Percentiles rank a stretch among this genome's conserved stretches.
These are phyloP conservation scores for Trypanosoma caninum DNA, from an alignment of 208 protist species.

Conservation along the genomic window DNA sequence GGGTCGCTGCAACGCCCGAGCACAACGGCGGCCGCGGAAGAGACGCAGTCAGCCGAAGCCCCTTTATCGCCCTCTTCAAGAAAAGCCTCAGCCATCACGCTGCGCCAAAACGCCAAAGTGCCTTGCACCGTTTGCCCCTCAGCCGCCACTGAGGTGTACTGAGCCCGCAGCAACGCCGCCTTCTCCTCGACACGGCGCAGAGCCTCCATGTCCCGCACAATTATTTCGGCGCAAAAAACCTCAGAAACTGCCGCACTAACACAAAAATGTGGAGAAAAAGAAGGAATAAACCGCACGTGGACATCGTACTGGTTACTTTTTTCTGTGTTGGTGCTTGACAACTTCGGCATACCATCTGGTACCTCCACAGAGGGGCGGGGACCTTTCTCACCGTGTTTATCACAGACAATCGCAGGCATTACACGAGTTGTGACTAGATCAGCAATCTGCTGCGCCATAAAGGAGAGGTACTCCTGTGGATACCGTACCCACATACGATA, in stretches of 20 bases:
- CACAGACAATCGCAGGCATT: slow-evolving; percentile 3
- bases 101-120: slow-evolving; percentile 58
- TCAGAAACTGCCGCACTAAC: neutral
- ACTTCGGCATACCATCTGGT: slow-evolving; percentile 7
- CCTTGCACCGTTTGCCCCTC: slow-evolving; percentile 60
- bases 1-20: neutral
- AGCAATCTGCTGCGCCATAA: slow-evolving; percentile 16
- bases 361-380: neutral
- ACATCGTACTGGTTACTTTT: slow-evolving; percentile 32
- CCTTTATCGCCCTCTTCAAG: slow-evolving; percentile 12
- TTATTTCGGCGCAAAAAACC: slow-evolving; percentile 42
- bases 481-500: slow-evolving; percentile 44
- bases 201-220: slow-evolving; percentile 34
- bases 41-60: neutral
- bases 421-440: slow-evolving; percentile 16
- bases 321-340: neutral
- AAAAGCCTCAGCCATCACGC: slow-evolving; percentile 27
- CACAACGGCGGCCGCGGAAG: slow-evolving; percentile 4
- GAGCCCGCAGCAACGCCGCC: slow-evolving; percentile 24
- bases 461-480: slow-evolving; percentile 34
- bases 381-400: neutral
- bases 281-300: slow-evolving; percentile 67
- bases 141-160: slow-evolving; percentile 48
- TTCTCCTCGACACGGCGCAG: slow-evolving; percentile 31
- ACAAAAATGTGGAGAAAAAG: neutral